Conservation (phyloP, 495 filamentous ascomycete species). For the Opeltia flavorubescens region DNA sequence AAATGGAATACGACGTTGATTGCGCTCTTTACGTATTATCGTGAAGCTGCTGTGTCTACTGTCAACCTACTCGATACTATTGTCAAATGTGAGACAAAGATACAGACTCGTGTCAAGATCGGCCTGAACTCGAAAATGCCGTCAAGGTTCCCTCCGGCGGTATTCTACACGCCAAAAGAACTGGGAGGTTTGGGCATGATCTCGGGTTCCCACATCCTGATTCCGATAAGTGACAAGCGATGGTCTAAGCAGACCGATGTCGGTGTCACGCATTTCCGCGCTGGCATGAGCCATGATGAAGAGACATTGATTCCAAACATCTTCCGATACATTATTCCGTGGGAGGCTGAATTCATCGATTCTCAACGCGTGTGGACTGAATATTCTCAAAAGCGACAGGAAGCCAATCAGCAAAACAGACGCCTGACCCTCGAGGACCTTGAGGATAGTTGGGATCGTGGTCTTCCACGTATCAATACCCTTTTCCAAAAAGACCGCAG, state of each 20-base stretch:
- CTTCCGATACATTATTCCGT: constrained; percentile 98
- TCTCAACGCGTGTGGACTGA: constrained; percentile 98
- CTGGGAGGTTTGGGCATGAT: constrained; percentile 98
- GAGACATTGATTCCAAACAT: constrained; percentile 98
- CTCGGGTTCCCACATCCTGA: constrained; percentile 94
- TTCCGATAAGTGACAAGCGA: constrained; percentile 93
- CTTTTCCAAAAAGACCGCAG: constrained; percentile 98
- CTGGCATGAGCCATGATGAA: constrained; percentile 97
- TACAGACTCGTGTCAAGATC: constrained; percentile 98
- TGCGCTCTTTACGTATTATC: constrained; percentile 98
- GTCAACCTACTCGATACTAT: constrained; percentile 94
- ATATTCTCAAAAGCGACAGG: constrained; percentile 93
- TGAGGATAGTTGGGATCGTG: constrained; percentile 98
- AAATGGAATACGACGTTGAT: constrained; percentile 99
- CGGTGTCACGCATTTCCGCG: constrained; percentile 92
- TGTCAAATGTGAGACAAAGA: constrained; percentile 99
- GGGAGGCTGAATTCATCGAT: constrained; percentile 98
- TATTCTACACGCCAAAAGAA: constrained; percentile 99
- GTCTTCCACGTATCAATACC: constrained; percentile 96
- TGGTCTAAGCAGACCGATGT: constrained; percentile 98
- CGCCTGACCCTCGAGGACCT: constrained; percentile 91
- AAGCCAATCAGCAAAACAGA: constrained; percentile 95
- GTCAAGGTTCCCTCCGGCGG: constrained; percentile 93
- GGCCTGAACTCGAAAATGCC: constrained; percentile 99
- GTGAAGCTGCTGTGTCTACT: constrained; percentile 95